phyloP scores from a whole-genome alignment of 345 rosid genomes.

The Aquilaria yunnanensis region DNA sequence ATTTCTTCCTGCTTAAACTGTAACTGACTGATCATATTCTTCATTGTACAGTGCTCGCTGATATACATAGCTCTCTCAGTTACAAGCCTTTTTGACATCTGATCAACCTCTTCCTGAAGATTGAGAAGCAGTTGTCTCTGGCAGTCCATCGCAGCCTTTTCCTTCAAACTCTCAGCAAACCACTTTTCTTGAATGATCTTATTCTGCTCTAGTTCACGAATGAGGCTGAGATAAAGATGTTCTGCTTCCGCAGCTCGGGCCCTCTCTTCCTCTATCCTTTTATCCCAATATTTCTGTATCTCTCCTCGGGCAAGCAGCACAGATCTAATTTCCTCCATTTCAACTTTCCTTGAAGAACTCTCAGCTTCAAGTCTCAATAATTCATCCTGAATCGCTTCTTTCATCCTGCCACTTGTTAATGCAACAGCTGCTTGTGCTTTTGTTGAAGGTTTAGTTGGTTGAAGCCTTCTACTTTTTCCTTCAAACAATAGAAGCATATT shows the following conservation, averaged over 20 bases:
- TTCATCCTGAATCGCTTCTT: conserved; percentile 50
- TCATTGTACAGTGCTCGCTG: conserved; percentile 39
- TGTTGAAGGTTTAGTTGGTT: conserved; percentile 70
- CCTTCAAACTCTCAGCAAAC: conserved; percentile 48
- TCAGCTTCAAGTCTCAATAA: conserved; percentile 60
- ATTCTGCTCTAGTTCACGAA: conserved; percentile 55
- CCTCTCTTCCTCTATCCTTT: conserved; percentile 52
- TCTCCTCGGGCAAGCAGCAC: conserved; percentile 64
- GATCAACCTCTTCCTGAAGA: conserved; percentile 62
- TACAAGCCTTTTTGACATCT: conserved; percentile 63
- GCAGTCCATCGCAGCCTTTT: conserved; percentile 75
- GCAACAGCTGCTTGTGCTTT: conserved; percentile 87
- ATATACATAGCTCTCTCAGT: conserved; percentile 45
- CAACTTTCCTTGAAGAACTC: conserved; percentile 37
- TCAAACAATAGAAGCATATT: conserved; percentile 11
- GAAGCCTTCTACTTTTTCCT: conserved; percentile 86
- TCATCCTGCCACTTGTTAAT: conserved; percentile 69
- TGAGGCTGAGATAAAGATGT: conserved; percentile 30
- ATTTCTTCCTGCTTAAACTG: conserved; percentile 43
- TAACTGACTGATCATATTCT: conserved; percentile 33
- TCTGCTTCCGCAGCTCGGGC: conserved; percentile 37
- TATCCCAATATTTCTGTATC: conserved; percentile 60
- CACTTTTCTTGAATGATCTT: conserved; percentile 36
- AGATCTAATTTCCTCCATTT: conserved; percentile 52
- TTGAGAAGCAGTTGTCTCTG: conserved; percentile 62